phyloP scores from a whole-genome alignment of 129 eudicot genomes.

The Ambrosia trifida region DNA sequence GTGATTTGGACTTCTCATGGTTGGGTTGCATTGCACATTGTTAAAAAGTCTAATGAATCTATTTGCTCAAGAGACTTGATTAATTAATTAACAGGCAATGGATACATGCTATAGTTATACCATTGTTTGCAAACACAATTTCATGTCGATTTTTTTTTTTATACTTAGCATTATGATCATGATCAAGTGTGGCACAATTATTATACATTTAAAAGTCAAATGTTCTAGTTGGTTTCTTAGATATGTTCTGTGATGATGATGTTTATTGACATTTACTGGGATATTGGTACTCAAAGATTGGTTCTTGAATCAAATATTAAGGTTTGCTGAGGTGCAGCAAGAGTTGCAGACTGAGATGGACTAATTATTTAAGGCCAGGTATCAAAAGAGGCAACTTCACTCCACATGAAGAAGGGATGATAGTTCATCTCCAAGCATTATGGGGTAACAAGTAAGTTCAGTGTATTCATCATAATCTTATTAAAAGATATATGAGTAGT shows the following conservation, averaged over 20 bases:
- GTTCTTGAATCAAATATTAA: slow-evolving; percentile 28
- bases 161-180: background rate
- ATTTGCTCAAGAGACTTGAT: too few relatives aligned
- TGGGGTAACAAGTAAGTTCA: slow-evolving; percentile 87
- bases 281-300: slow-evolving; percentile 14
- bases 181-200: background rate
- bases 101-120: too few relatives aligned
- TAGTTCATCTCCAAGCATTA: slow-evolving; percentile 83
- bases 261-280: too few relatives aligned
- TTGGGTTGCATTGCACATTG: too few relatives aligned
- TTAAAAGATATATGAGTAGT: background rate
- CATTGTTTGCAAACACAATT: background rate
- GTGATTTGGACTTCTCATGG: too few relatives aligned
- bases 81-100: too few relatives aligned
- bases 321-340: slow-evolving; percentile 89
- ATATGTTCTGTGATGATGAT: background rate
- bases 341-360: slow-evolving; percentile 95
- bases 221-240: background rate
- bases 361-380: slow-evolving; percentile 87
- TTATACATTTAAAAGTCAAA: background rate
- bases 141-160: background rate
- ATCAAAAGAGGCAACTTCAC: slow-evolving; percentile 91
- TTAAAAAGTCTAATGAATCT: too few relatives aligned
- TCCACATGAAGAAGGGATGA: slow-evolving; percentile 93
- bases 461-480: background rate